phyloP scores from a whole-genome alignment of 2,329 filamentous ascomycete genomes.

The Zymoseptoria crescenta region DNA sequence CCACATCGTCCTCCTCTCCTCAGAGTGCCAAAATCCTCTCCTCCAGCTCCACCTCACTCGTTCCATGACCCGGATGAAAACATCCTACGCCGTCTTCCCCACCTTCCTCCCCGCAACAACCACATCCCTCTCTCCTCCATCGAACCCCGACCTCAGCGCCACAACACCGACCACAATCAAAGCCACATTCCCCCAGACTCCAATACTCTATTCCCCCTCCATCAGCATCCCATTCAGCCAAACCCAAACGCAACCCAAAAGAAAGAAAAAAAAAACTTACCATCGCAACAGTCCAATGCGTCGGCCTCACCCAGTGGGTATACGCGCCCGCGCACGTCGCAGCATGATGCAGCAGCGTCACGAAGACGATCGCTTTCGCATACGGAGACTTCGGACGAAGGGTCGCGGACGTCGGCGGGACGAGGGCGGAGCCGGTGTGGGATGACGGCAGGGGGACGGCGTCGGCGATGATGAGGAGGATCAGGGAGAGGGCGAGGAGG shows the following conservation, averaged over 20 bases:
- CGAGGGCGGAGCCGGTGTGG: conserved; percentile 17
- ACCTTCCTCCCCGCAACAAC: conserved; percentile 13
- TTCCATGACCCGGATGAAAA: background rate
- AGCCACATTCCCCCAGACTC: conserved; percentile 28
- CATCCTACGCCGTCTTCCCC: conserved; percentile 1
- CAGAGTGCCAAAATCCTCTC: too few relatives aligned
- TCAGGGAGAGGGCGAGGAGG: conserved; percentile 25
- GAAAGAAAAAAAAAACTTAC: conserved; percentile 18
- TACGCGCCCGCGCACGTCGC: conserved; percentile 29
- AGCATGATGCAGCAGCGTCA: conserved; percentile 31
- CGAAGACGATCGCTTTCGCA: conserved; percentile 25
- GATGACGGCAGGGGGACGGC: conserved; percentile 23
- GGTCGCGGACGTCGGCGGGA: conserved; percentile 5
- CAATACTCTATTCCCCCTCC: conserved; percentile 7
- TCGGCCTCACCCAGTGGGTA: conserved; percentile 25
- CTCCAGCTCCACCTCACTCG: background rate
- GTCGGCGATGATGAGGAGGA: conserved; percentile 27
- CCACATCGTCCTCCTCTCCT: too few relatives aligned
- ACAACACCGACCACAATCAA: conserved; percentile 23
- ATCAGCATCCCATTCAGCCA: too few relatives aligned
- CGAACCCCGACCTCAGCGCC: conserved; percentile 23
- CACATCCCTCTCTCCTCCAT: conserved; percentile 10
- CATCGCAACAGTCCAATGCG: conserved; percentile 30
- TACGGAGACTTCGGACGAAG: conserved; percentile 25
- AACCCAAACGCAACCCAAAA: too few relatives aligned